phyloP scores from a whole-genome alignment of 2,329 filamentous ascomycete species.

The Colletotrichum nymphaeae region DNA sequence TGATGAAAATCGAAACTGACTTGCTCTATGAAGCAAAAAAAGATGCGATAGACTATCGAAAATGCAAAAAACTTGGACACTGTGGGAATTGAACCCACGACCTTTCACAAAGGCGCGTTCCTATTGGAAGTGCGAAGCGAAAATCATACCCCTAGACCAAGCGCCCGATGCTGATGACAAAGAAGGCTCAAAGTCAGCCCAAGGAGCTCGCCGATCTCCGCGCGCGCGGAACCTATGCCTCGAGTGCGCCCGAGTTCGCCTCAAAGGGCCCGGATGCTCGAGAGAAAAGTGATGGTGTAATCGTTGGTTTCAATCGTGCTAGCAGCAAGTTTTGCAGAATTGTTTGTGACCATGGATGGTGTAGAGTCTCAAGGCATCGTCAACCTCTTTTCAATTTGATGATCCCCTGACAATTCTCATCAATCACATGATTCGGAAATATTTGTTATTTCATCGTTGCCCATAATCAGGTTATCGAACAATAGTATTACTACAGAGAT shows the following conservation, averaged over 20 bases:
- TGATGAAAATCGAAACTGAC: too few relatives aligned
- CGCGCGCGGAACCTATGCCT: too few relatives aligned
- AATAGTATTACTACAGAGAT: constrained; percentile 15
- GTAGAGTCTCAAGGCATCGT: not conserved
- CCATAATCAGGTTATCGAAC: not conserved
- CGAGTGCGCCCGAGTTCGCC: too few relatives aligned
- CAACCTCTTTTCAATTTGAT: too few relatives aligned
- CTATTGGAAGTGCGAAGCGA: constrained; percentile 12
- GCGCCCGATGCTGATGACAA: not conserved
- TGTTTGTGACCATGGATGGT: too few relatives aligned
- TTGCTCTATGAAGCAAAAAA: not conserved
- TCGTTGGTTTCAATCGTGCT: too few relatives aligned
- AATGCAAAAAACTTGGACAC: constrained; percentile 4
- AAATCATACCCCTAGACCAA: constrained; percentile 37
- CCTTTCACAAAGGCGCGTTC: constrained; percentile 20
- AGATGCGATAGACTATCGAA: accelerated
- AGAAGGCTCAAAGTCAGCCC: accelerated
- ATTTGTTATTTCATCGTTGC: not conserved
- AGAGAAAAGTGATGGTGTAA: too few relatives aligned
- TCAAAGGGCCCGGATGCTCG: too few relatives aligned
- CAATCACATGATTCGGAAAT: not conserved
- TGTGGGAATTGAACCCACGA: constrained; percentile 36
- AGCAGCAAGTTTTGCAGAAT: too few relatives aligned
- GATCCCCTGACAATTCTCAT: too few relatives aligned
- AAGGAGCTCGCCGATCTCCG: accelerated